phyloP scores from a whole-genome alignment of 1,284 basidiomycete species.

The Sanghuangporus baumii region DNA sequence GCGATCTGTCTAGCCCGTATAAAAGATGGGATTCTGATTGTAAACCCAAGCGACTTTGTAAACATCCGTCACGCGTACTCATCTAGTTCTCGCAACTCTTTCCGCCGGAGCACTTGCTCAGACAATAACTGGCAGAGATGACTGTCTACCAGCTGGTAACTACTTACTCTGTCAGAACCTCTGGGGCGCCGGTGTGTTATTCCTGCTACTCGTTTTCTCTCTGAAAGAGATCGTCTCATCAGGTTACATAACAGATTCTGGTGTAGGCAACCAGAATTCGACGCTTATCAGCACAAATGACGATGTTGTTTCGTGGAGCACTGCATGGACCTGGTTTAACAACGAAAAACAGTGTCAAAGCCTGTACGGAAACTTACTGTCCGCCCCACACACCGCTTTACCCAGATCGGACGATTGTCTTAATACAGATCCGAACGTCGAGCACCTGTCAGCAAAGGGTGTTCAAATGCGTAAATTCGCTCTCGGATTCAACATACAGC shows the following conservation, averaged over 20 bases:
- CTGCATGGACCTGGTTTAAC: conserved; percentile 49
- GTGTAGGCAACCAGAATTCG: conserved; percentile 45
- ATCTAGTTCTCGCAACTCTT: conserved; percentile 13
- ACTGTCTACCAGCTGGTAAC: conserved; percentile 40
- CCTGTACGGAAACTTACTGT: conserved; percentile 33
- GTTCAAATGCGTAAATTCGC: conserved; percentile 32
- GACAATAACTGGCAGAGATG: conserved; percentile 37
- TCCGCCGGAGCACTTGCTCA: conserved; percentile 25
- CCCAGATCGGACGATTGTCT: neutral
- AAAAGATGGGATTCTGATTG: no score
- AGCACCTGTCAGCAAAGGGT: conserved; percentile 40
- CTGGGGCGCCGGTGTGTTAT: conserved; percentile 41
- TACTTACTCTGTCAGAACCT: conserved; percentile 53
- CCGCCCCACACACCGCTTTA: neutral
- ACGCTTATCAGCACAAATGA: conserved; percentile 39
- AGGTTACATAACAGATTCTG: conserved; percentile 23
- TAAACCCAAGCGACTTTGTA: no score
- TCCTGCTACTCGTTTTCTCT: neutral
- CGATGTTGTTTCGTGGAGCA: conserved; percentile 45
- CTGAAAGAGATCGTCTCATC: neutral
- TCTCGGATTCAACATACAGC: neutral
- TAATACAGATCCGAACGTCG: conserved; percentile 38
- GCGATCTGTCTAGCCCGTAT: no score
- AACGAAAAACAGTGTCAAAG: conserved; percentile 47
- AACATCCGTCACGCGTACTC: neutral